Percentiles rank a stretch among this genome's conserved stretches.
phyloP scores from a whole-genome alignment of 2,329 filamentous ascomycete genomes.

The Aspergillus sp. region DNA sequence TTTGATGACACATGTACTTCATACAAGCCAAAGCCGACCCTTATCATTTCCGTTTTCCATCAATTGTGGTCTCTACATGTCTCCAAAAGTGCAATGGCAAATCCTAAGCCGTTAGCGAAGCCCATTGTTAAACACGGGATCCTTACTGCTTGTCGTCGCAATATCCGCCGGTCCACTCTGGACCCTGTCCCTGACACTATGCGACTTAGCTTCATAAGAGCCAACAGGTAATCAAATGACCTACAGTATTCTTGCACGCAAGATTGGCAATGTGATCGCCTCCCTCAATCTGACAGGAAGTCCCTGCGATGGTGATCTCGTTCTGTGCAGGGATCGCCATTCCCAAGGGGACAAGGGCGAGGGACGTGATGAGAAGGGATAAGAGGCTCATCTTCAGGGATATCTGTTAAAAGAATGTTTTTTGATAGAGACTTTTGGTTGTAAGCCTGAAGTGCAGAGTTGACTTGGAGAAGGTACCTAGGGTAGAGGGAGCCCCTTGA shows the following conservation, averaged over 20 bases:
- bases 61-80: neutral
- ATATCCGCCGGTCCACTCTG: constrained; percentile 16
- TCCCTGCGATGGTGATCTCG: constrained; percentile 1
- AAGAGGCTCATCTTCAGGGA: neutral
- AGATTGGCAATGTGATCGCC: constrained; percentile 11
- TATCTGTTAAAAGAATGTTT: too few species aligned
- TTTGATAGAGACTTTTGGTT: too few species aligned
- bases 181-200: constrained; percentile 13
- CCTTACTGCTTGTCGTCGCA: constrained; percentile 15
- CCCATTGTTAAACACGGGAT: neutral
- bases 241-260: constrained; percentile 13
- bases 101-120: constrained; percentile 5
- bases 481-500: too few species aligned
- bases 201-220: neutral
- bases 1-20: neutral
- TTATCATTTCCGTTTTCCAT: too few species aligned
- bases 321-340: constrained; percentile 5
- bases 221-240: neutral
- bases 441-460: too few species aligned
- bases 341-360: neutral
- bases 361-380: neutral
- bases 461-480: too few species aligned
- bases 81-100: constrained; percentile 15
- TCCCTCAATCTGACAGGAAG: constrained; percentile 13
- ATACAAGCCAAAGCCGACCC: too few species aligned